Base-by-base conservation (phyloP, 2,329 filamentous ascomycete genomes). In the Hirsutella minnesotensis region DNA sequence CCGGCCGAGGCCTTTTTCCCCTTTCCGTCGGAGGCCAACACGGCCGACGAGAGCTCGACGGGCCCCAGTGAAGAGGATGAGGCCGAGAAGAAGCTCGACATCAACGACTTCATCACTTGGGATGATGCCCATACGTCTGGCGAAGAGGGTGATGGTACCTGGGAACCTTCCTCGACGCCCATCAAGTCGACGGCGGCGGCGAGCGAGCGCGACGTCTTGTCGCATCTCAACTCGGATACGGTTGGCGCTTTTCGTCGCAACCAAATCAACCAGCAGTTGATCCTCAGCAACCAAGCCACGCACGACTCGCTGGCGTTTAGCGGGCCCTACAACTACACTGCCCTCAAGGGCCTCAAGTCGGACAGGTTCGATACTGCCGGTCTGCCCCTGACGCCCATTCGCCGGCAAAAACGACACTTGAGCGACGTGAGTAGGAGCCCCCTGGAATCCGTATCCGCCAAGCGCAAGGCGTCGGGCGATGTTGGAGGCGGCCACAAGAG, bases 241-340 rank as follows among this genome's bases (percentile, higher is more conserved):
- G 84, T 92, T 30, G 83, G 83, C 31, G 83, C 85, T 1, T 94
- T 92, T 69, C 84, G 84, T 44, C 77, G 69, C 49, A 81, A 76
- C 59, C 79, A 76, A 57, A 78, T 68, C 67, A 75, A 77, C 56
- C 71, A 76, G 55, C 72, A 77, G 51, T 65, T 79, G 46, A 75
- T 79, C 45, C 60, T 73, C 48, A 77, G 73, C 61, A 75, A 72
- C 54, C 72, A 77, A 53, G 75, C 73, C 19, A 79, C 75, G 31
- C 65, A 74, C 44, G 73, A 82, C 52, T 79, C 79, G 33, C 67
- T 84, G 21, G 70, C 75, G 40, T 77, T 81, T 57, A 72, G 77
- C 42, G 67, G 73, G 40, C 71, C 75, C 7, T 73, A 79, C 60
- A 69, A 77, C 56, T 64, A 74, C 61, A 73, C 77, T 35, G 74